phyloP scores from a whole-genome alignment of 768 basidiomycete genomes.

The Lactarius psammicola region DNA sequence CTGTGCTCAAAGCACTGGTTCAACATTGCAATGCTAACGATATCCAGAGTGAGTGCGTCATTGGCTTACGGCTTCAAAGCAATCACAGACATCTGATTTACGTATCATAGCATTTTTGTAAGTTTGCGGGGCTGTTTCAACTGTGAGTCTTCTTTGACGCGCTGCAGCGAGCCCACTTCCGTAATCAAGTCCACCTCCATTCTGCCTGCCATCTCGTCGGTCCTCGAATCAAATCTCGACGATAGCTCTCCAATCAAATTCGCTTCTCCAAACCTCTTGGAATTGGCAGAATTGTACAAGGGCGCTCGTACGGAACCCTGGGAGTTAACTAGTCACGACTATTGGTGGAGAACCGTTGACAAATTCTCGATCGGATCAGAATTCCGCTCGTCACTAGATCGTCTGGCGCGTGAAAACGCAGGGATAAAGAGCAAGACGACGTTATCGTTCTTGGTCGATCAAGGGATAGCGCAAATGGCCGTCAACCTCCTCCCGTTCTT shows the following conservation, averaged over 20 bases:
- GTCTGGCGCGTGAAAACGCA: constrained; percentile 49
- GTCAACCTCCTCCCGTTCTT: constrained; percentile 83
- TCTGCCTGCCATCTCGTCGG: constrained; percentile 55
- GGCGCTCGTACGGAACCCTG: constrained; percentile 45
- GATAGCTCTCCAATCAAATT: constrained; percentile 56
- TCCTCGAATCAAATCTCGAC: constrained; percentile 32
- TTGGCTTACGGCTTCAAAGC: neutral
- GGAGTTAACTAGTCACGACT: constrained; percentile 50
- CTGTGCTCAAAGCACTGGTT: constrained; percentile 52
- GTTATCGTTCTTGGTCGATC: constrained; percentile 60
- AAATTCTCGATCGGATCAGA: constrained; percentile 60
- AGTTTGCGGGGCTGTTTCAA: constrained; percentile 31
- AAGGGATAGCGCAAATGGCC: constrained; percentile 78
- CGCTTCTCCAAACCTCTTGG: constrained; percentile 82
- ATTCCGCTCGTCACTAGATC: constrained; percentile 66
- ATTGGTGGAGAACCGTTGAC: constrained; percentile 69
- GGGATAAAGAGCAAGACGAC: constrained; percentile 41
- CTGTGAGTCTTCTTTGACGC: neutral
- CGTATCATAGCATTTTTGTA: constrained; percentile 68
- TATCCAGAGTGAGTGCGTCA: constrained; percentile 51
- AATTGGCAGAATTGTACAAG: constrained; percentile 62
- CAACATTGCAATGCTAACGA: constrained; percentile 46
- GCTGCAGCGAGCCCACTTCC: constrained; percentile 87
- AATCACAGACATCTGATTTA: constrained; percentile 8
- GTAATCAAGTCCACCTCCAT: constrained; percentile 74